phyloP scores from a whole-genome alignment of 2,329 filamentous ascomycete genomes.

The Colletotrichum kahawae region DNA sequence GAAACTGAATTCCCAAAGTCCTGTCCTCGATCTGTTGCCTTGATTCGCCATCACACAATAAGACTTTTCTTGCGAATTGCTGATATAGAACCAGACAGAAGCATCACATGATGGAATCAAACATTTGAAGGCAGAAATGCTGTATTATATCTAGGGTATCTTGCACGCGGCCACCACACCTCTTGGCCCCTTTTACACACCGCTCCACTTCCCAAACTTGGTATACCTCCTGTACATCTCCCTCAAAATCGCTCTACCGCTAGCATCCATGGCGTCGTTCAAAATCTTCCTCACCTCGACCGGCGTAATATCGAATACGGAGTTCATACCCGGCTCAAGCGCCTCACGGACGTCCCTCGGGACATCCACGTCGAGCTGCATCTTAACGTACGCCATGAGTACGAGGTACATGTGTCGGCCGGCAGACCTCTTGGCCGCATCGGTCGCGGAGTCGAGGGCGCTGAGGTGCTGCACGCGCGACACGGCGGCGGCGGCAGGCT shows the following conservation, averaged over 20 bases:
- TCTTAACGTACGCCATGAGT: constrained; percentile 63
- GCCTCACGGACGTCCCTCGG: constrained; percentile 56
- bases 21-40: too few species aligned
- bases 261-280: constrained; percentile 64
- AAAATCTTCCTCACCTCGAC: constrained; percentile 60
- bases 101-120: neutral
- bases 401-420: constrained; percentile 67
- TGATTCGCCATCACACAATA: too few species aligned
- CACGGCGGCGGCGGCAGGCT: constrained; percentile 62
- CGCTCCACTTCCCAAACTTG: constrained; percentile 69
- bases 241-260: constrained; percentile 62
- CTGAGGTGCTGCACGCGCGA: constrained; percentile 49
- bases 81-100: neutral
- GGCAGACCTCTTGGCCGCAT: constrained; percentile 64
- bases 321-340: constrained; percentile 62
- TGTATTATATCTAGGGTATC: constrained; percentile 19
- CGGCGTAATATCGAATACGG: constrained; percentile 63
- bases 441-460: constrained; percentile 63
- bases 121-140: neutral
- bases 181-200: constrained; percentile 44
- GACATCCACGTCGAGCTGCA: constrained; percentile 63
- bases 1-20: too few species aligned
- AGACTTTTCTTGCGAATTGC: too few species aligned
- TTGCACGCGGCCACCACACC: neutral
- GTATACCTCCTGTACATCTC: constrained; percentile 64